Percentiles rank a stretch among this genome's conserved stretches.
phyloP scores from a whole-genome alignment of 441 rosid species.

The Croton laevigatus region DNA sequence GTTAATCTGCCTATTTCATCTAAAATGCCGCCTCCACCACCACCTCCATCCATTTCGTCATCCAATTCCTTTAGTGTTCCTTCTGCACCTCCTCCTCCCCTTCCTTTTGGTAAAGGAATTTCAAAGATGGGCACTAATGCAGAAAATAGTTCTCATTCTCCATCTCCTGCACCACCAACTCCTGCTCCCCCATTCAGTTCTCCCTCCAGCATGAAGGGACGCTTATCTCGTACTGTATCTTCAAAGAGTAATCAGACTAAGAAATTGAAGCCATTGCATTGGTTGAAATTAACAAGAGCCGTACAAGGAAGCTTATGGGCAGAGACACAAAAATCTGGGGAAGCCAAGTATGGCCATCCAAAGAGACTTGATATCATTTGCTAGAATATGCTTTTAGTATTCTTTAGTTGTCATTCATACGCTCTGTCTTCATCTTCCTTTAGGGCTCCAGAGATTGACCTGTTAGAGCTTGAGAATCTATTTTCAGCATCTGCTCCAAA shows the following conservation, averaged over 20 bases:
- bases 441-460: constrained; percentile 96
- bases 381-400: constrained; percentile 9
- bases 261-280: constrained; percentile 92
- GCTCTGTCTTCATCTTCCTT: constrained; percentile 12
- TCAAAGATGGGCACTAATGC: constrained; percentile 20
- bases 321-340: constrained; percentile 84
- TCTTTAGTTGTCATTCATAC: background rate
- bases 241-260: constrained; percentile 51
- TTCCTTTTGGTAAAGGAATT: constrained; percentile 29
- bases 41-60: constrained; percentile 37
- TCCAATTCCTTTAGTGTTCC: constrained; percentile 40
- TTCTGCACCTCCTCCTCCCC: constrained; percentile 50
- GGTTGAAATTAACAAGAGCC: constrained; percentile 94
- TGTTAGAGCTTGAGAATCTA: constrained; percentile 89
- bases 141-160: constrained; percentile 21
- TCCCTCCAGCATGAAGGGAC: constrained; percentile 56
- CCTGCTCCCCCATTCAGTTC: constrained; percentile 61
- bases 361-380: constrained; percentile 15
- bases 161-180: constrained; percentile 45
- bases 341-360: constrained; percentile 61
- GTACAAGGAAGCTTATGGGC: constrained; percentile 98
- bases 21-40: constrained; percentile 42
- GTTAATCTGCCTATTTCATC: constrained; percentile 22
- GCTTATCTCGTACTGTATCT: constrained; percentile 60
- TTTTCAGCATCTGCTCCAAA: constrained; percentile 71